phyloP scores from a whole-genome alignment of 2,329 filamentous ascomycete genomes.

The Geosmithia morbida region DNA sequence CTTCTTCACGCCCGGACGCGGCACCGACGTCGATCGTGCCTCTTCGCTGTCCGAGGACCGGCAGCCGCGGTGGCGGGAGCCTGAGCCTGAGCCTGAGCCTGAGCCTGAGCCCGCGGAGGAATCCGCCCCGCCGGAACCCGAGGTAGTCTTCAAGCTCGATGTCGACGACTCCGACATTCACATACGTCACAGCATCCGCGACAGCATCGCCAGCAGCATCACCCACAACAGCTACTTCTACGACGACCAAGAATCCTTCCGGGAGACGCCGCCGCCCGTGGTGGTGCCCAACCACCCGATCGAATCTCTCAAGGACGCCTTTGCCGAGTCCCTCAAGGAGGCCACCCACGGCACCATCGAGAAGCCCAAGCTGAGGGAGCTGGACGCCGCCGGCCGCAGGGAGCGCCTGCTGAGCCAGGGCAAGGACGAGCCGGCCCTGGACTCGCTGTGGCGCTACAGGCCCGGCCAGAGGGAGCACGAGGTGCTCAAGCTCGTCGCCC shows the following conservation, averaged over 20 bases:
- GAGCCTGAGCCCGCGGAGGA: not conserved
- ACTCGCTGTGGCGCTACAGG: conserved; percentile 61
- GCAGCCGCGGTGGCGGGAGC: not conserved
- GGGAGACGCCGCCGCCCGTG: not conserved
- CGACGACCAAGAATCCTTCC: not conserved
- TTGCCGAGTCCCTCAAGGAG: conserved; percentile 69
- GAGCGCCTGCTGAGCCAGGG: conserved; percentile 53
- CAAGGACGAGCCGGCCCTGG: conserved; percentile 56
- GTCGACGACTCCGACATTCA: not conserved
- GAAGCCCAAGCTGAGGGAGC: conserved; percentile 37
- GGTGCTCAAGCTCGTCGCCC: conserved; percentile 76
- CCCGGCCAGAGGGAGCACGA: conserved; percentile 71
- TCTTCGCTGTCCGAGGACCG: not conserved
- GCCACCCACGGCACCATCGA: conserved; percentile 35
- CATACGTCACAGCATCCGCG: too few relatives aligned
- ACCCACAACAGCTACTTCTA: not conserved
- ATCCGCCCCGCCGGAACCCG: not conserved
- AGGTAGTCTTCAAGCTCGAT: not conserved
- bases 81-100: too few relatives aligned
- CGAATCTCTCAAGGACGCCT: conserved; percentile 62
- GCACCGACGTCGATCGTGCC: not conserved
- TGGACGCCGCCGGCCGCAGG: conserved; percentile 47
- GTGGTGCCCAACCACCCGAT: conserved; percentile 44
- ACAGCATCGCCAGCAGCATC: too few relatives aligned
- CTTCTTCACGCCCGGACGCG: not conserved